phyloP scores from a whole-genome alignment of 1,284 basidiomycete species.

The Ceratobasidium sp. region DNA sequence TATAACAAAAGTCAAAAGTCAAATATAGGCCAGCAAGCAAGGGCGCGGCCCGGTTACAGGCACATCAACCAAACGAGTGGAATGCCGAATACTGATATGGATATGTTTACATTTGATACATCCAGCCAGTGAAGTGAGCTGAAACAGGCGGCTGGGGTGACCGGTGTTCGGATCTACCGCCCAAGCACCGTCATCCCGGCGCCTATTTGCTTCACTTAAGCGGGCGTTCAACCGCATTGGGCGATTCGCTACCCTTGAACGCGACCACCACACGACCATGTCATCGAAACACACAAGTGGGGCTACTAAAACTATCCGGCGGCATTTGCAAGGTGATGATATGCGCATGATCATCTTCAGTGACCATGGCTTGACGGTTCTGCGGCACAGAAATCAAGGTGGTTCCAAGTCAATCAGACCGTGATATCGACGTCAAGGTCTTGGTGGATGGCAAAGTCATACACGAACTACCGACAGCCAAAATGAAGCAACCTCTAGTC shows the following conservation, averaged over 20 bases:
- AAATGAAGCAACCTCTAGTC: background rate
- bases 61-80: too few relatives aligned
- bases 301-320: background rate
- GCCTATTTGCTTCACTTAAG: too few relatives aligned
- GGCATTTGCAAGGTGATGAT: background rate
- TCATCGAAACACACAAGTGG: background rate
- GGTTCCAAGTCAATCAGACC: background rate
- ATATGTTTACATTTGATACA: too few relatives aligned
- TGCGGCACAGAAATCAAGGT: background rate
- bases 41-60: too few relatives aligned
- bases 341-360: background rate
- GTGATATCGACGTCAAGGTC: background rate
- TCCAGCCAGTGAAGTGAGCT: too few relatives aligned
- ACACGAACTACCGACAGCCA: background rate
- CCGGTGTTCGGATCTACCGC: too few relatives aligned
- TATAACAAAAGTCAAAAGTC: too few relatives aligned
- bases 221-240: too few relatives aligned
- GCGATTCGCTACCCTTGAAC: background rate
- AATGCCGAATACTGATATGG: too few relatives aligned
- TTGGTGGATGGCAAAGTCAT: background rate
- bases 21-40: too few relatives aligned
- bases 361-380: background rate
- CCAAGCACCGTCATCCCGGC: too few relatives aligned
- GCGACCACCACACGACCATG: background rate
- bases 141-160: too few relatives aligned